Percentiles rank a stretch among this genome's conserved stretches.
Conservation (phyloP, 73 alveolate species). For the Tetrahymena borealis region DNA sequence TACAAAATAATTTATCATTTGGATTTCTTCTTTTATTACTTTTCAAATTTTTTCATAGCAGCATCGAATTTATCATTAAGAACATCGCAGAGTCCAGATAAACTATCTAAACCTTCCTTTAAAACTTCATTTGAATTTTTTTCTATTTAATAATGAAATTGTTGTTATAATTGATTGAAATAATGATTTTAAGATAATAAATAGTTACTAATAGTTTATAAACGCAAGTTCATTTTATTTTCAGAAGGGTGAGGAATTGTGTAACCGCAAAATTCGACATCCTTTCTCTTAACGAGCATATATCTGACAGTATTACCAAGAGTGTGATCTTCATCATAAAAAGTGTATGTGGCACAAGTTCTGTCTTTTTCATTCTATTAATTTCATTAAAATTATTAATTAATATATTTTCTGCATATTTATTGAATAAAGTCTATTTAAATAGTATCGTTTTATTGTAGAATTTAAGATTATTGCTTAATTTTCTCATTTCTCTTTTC, state of each 20-base stretch:
- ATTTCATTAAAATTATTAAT: not conserved
- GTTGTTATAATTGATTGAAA: not conserved
- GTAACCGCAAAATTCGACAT: conserved; percentile 82
- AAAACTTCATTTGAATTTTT: conserved; percentile 26
- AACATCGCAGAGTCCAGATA: conserved; percentile 22
- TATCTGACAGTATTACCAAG: conserved; percentile 79
- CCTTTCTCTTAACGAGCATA: conserved; percentile 56
- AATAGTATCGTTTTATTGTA: not conserved
- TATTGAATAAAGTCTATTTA: not conserved
- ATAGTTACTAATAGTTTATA: conserved; percentile 47
- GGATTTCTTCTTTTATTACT: not conserved
- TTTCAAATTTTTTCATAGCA: not conserved
- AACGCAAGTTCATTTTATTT: conserved; percentile 76
- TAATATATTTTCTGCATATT: not conserved
- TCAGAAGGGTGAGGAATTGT: conserved; percentile 91
- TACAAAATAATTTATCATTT: not conserved
- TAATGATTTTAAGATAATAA: not conserved
- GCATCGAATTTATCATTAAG: conserved; percentile 23
- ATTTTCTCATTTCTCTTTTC: not conserved
- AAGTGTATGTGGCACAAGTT: conserved; percentile 66
- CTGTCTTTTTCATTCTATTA: not conserved
- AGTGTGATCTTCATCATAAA: conserved; percentile 86
- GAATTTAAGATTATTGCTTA: not conserved
- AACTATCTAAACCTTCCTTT: conserved; percentile 29
- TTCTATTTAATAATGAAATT: not conserved